A percentile compares a stretch with the other conserved stretches of the same genome.
These are phyloP conservation scores for Paraphoma sp. DNA, from an alignment of 2,329 filamentous ascomycete genomes.

Conservation along the genomic window DNA sequence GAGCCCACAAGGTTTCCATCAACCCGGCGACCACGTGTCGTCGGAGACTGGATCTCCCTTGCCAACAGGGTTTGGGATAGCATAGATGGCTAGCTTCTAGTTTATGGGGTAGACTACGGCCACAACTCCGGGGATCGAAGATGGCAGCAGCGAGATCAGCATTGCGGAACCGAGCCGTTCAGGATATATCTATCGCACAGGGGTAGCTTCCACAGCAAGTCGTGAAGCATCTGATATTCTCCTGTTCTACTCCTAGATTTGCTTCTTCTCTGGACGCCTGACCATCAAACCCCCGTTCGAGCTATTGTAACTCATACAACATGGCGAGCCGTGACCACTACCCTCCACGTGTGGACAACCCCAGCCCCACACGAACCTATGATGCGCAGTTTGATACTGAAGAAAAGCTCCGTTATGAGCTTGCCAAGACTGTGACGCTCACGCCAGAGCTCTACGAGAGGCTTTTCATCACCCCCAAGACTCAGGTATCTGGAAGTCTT, in stretches of 20 bases:
- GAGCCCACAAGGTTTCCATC: no score
- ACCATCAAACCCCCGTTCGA: neutral
- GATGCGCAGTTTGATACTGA: slow-evolving; percentile 18
- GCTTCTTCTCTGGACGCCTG: no score
- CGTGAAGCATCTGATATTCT: neutral
- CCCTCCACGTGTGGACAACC: neutral
- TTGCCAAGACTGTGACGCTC: slow-evolving; percentile 18
- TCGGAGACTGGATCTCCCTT: neutral
- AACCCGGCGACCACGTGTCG: neutral
- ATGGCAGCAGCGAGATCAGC: neutral
- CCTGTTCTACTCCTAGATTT: no score
- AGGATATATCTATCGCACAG: neutral
- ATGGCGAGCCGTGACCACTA: slow-evolving; percentile 15
- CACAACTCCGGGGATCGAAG: neutral
- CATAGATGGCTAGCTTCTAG: neutral
- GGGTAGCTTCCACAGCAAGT: neutral
- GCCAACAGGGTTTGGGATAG: neutral
- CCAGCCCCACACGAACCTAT: slow-evolving; percentile 1
- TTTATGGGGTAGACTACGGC: neutral
- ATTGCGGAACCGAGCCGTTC: neutral
- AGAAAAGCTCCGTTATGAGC: slow-evolving; percentile 20
- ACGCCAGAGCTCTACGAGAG: slow-evolving; percentile 23
- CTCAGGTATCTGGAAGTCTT: slow-evolving; percentile 8
- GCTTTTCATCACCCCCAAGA: slow-evolving; percentile 20
- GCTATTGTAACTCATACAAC: neutral